Base-by-base conservation (phyloP, 441 rosid species). In the Hypseocharis bilobata region DNA sequence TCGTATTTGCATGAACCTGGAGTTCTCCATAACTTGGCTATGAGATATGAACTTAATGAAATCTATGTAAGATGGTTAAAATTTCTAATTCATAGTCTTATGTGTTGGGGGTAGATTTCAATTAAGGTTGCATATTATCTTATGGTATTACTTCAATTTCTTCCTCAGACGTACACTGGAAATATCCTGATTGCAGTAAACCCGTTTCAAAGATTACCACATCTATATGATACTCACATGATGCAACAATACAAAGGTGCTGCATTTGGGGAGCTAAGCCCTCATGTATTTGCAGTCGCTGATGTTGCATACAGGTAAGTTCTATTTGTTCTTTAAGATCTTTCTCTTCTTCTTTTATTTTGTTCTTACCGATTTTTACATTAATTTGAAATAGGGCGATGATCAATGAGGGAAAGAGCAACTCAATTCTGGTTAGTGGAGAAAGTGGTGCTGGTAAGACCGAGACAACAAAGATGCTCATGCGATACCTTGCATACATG, bases 401-500 rank as follows among this genome's bases (percentile, higher is more conserved):
- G 99, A 84, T 94, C 36, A 94, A 91, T 57, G 99, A 94, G 74
- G 96, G 96, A 47, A 91, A 86, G 81, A 94, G 94, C 86, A 91
- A 91, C 79, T 86, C 97, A 14, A 94, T 94, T 82, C 87, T 94
- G 71, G 99, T 94, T 56, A 91, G 97, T 86, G 99, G 99, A 71
- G 98, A 94, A 84, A 94, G 99, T 68, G 99, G 99, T 70, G 99
- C 99, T 72, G 98, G 99, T 75, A 94, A 94, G 78, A 94, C 99
- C 30, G 98, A 94, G 88, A 94, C 98, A 70, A 91, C 99, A 61
- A 94, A 94, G 81, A 91, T 94, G 99, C 96, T 94, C 49, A 94
- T 91, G 98, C 87, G 97, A 22, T 94, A 94, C 81, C 98, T 94
- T 80, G 97, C 98, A 70, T 83, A 75, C 79, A 82, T 94, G 60